Evolutionary conservation across 1,284 basidiomycete genomes (phyloP).

Genomic region (Melampsora americana): DNA sequence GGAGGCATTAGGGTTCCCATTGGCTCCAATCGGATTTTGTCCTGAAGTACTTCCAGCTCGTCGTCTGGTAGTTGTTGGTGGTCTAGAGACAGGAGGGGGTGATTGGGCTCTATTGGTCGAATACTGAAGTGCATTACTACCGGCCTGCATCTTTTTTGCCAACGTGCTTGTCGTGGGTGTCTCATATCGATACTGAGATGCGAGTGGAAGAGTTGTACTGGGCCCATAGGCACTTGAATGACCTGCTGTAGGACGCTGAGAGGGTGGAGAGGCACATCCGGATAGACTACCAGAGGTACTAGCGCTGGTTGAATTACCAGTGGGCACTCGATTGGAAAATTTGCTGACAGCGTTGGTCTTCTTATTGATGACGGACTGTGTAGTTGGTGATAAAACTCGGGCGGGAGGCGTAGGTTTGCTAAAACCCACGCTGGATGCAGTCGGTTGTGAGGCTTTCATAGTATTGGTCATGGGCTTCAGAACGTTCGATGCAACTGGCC

Average conservation of each 20-base stretch:
- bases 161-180: constrained; percentile 41
- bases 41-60: constrained; percentile 29
- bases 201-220: constrained; percentile 5
- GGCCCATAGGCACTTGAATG: background rate
- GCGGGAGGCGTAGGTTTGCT: constrained; percentile 17
- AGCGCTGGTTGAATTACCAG: constrained; percentile 10
- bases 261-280: constrained; percentile 15
- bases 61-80: background rate
- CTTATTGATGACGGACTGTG: constrained; percentile 37
- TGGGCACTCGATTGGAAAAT: constrained; percentile 39
- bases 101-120: background rate
- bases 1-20: background rate
- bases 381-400: constrained; percentile 30
- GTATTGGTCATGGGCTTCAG: background rate
- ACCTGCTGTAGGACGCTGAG: background rate
- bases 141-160: constrained; percentile 18
- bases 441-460: background rate
- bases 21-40: background rate
- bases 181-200: constrained; percentile 20
- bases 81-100: constrained; percentile 3
- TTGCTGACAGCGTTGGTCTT: constrained; percentile 29
- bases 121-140: background rate
- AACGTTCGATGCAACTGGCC: constrained; percentile 7
- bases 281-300: constrained; percentile 13
- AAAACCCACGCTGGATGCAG: background rate